These are phyloP conservation scores for Casuarina equisetifolia DNA, from an alignment of 306 rosid species.

Conservation along the genomic window DNA sequence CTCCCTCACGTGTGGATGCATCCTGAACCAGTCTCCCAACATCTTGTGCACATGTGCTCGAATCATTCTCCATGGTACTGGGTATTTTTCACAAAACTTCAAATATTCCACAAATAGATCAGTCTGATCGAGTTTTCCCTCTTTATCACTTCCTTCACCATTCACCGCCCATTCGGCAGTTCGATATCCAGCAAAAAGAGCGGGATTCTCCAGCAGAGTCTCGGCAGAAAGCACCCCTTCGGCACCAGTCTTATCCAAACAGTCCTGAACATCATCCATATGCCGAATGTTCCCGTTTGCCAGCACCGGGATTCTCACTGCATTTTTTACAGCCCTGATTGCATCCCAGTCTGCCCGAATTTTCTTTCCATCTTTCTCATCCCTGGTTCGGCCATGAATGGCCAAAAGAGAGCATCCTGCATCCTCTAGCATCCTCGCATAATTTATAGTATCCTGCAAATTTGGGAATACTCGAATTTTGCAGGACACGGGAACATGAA, in stretches of 20 bases:
- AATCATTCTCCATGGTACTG: slow-evolving; percentile 93
- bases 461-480: slow-evolving; percentile 87
- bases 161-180: slow-evolving; percentile 62
- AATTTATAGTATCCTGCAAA: slow-evolving; percentile 71
- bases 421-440: slow-evolving; percentile 90
- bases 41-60: slow-evolving; percentile 89
- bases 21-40: slow-evolving; percentile 92
- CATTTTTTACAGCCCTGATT: slow-evolving; percentile 76
- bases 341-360: slow-evolving; percentile 88
- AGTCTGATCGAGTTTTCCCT: slow-evolving; percentile 71
- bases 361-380: slow-evolving; percentile 85
- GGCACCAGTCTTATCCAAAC: slow-evolving; percentile 50
- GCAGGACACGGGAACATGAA: slow-evolving; percentile 88
- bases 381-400: slow-evolving; percentile 90
- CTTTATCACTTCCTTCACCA: slow-evolving; percentile 36
- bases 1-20: slow-evolving; percentile 88
- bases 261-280: slow-evolving; percentile 46
- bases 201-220: slow-evolving; percentile 92
- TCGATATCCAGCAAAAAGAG: slow-evolving; percentile 83
- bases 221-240: slow-evolving; percentile 67
- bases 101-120: slow-evolving; percentile 78
- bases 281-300: slow-evolving; percentile 62
- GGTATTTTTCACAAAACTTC: slow-evolving; percentile 76
- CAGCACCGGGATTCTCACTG: slow-evolving; percentile 65
- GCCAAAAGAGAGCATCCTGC: slow-evolving; percentile 92